Evolutionary conservation across 805 yeast genomes (phyloP).

Genomic region (Cyberlindnera mrakii): DNA sequence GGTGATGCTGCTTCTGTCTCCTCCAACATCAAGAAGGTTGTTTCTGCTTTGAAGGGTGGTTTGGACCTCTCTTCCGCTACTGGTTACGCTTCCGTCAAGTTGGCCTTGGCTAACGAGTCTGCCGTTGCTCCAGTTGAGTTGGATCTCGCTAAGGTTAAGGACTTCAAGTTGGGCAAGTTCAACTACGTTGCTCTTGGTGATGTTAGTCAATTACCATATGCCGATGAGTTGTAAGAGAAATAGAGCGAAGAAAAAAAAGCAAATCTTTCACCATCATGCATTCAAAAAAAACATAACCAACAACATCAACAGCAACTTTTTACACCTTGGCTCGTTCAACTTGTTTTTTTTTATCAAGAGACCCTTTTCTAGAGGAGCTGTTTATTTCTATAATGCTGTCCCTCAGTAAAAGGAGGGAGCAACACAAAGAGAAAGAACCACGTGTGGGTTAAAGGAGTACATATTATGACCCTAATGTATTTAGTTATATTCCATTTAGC

Average conservation of each 20-base stretch:
- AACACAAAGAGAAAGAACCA: background rate
- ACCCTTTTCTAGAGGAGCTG: no score
- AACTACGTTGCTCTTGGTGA: constrained; percentile 90
- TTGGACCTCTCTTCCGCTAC: constrained; percentile 54
- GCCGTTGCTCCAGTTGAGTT: constrained; percentile 29
- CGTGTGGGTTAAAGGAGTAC: background rate
- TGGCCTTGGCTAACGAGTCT: constrained; percentile 36
- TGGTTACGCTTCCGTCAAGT: constrained; percentile 40
- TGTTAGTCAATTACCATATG: constrained; percentile 77
- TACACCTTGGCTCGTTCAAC: no score
- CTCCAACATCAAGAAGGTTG: constrained; percentile 54
- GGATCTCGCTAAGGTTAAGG: constrained; percentile 33
- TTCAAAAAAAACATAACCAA: no score
- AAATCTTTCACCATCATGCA: no score
- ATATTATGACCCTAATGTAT: constrained; percentile 4
- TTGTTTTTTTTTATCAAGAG: no score
- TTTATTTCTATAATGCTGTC: background rate
- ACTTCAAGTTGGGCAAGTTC: constrained; percentile 52
- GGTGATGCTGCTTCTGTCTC: constrained; percentile 57
- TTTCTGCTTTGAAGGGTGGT: constrained; percentile 46
- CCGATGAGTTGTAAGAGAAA: constrained; percentile 68
- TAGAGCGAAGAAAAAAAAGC: no score
- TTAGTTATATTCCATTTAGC: constrained; percentile 1
- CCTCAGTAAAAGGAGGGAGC: background rate
- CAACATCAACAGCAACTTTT: no score